Conservation (phyloP, 306 rosid species). For the Vicia faba region DNA sequence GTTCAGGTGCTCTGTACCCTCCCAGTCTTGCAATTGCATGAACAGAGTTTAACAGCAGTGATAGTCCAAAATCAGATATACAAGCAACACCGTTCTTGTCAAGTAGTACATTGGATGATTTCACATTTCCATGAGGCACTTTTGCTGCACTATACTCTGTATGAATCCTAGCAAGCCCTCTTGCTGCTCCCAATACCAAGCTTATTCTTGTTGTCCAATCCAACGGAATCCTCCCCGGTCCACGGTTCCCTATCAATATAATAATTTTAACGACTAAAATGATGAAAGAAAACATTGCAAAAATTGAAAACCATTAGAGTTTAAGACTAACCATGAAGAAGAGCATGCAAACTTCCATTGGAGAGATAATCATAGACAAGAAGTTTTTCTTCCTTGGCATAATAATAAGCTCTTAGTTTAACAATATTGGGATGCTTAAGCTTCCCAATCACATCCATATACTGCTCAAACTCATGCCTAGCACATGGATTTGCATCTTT, state of each 20-base stretch:
- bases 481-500: conserved; percentile 91
- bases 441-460: conserved; percentile 94
- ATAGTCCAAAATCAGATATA: conserved; percentile 86
- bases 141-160: conserved; percentile 68
- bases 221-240: conserved; percentile 94
- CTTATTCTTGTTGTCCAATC: conserved; percentile 99
- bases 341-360: conserved; percentile 88
- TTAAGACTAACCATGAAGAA: conserved; percentile 75
- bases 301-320: background rate
- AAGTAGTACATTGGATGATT: conserved; percentile 86
- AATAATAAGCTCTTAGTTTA: conserved; percentile 82
- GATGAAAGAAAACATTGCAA: background rate
- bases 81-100: conserved; percentile 95
- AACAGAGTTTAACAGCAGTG: conserved; percentile 79
- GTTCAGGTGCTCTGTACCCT: conserved; percentile 94
- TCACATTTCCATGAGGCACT: conserved; percentile 90
- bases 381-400: conserved; percentile 95
- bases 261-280: background rate
- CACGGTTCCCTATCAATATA: conserved; percentile 71
- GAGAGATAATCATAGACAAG: conserved; percentile 94
- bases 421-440: conserved; percentile 75
- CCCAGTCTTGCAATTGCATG: conserved; percentile 94
- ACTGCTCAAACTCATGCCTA: conserved; percentile 86
- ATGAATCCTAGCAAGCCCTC: conserved; percentile 82
- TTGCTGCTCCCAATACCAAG: conserved; percentile 85